Conservation (phyloP, 2,329 filamentous ascomycete genomes). For the Fusarium abutilonis region DNA sequence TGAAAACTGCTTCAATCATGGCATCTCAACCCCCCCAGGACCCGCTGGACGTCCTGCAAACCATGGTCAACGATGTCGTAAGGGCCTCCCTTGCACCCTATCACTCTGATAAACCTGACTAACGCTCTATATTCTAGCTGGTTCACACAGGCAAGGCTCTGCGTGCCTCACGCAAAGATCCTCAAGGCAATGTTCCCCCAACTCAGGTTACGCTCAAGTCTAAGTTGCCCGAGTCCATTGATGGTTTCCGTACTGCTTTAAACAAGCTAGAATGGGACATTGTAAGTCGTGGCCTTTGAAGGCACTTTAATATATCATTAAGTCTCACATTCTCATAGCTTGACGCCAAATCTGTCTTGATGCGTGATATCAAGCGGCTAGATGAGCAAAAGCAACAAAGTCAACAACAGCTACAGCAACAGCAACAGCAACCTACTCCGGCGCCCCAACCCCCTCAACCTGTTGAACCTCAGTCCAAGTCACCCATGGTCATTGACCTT, state of each 20-base stretch:
- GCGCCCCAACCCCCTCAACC: conserved; percentile 42
- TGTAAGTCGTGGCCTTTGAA: conserved; percentile 52
- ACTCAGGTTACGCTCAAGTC: conserved; percentile 50
- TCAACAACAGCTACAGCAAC: conserved; percentile 15
- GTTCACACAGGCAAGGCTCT: conserved; percentile 68
- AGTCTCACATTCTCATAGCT: conserved; percentile 45
- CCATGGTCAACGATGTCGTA: conserved; percentile 65
- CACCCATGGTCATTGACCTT: conserved; percentile 51
- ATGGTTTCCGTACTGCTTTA: conserved; percentile 62
- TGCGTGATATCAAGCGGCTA: conserved; percentile 61
- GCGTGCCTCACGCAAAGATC: conserved; percentile 59
- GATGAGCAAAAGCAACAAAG: conserved; percentile 44
- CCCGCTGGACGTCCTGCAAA: conserved; percentile 60
- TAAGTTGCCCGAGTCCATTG: conserved; percentile 59
- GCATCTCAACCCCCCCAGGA: conserved; percentile 50
- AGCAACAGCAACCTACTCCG: conserved; percentile 26
- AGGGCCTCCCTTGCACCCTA: conserved; percentile 41
- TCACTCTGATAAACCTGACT: conserved; percentile 12
- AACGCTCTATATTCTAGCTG: conserved; percentile 53
- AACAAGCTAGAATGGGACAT: conserved; percentile 68
- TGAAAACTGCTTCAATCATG: conserved; percentile 38
- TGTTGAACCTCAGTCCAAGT: conserved; percentile 50
- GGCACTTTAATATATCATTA: neutral
- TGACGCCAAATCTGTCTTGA: conserved; percentile 63
- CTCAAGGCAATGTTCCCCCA: conserved; percentile 51